Evolutionary conservation across 78 protist genomes (phyloP).

Genomic region (Paulinella micropora): DNA sequence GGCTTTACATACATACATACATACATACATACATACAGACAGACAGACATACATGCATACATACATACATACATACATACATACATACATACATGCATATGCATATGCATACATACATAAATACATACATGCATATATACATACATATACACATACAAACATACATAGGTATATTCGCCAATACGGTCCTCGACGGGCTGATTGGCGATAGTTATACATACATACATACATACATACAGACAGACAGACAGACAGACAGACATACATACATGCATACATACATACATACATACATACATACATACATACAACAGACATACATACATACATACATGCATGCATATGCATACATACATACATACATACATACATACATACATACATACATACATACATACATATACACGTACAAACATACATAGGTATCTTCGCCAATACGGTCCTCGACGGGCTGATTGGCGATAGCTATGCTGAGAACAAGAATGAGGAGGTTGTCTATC

Average conservation of each 20-base stretch:
- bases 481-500: too few relatives aligned
- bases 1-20: background rate
- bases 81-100: background rate
- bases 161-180: background rate
- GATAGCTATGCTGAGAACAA: too few relatives aligned
- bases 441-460: too few relatives aligned
- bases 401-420: background rate
- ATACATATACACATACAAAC: background rate
- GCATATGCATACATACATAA: background rate
- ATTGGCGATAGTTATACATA: background rate
- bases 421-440: too few relatives aligned
- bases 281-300: background rate
- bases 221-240: background rate
- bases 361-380: background rate
- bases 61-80: background rate
- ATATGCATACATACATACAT: background rate
- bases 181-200: background rate
- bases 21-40: background rate
- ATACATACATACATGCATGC: background rate
- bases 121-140: background rate
- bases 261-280: background rate
- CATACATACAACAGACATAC: background rate
- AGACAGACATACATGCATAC: background rate
- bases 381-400: background rate
- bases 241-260: background rate